Percentiles rank a stretch among this genome's conserved stretches.
Evolutionary conservation across 805 yeast genomes (phyloP).

Genomic region (Cyberlindnera subsufficiens): DNA sequence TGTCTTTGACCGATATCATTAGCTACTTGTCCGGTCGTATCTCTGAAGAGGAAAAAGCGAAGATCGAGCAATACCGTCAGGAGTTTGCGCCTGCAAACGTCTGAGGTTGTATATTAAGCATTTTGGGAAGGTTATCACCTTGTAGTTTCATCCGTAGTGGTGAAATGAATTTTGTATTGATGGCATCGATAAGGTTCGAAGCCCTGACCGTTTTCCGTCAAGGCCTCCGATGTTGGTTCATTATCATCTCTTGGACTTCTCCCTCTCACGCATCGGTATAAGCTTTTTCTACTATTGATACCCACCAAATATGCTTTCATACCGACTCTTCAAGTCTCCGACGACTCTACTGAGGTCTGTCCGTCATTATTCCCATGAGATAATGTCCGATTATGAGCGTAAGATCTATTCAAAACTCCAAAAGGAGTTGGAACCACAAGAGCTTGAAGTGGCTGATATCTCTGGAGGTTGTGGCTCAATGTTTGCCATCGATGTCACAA

Average conservation of each 20-base stretch:
- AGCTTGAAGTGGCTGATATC: slow-evolving; percentile 68
- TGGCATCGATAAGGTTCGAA: no score
- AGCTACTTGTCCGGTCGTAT: slow-evolving; percentile 51
- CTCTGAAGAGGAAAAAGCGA: slow-evolving; percentile 48
- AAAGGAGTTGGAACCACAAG: slow-evolving; percentile 52
- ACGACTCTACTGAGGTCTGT: neutral
- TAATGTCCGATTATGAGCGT: slow-evolving; percentile 46
- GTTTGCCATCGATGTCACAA: slow-evolving; percentile 82
- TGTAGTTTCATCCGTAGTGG: no score
- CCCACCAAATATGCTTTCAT: no score
- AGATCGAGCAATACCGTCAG: slow-evolving; percentile 51
- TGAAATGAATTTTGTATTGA: no score
- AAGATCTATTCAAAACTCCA: slow-evolving; percentile 53
- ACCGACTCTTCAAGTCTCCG: no score
- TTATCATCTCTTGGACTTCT: no score
- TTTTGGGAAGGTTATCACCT: no score
- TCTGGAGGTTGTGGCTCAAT: slow-evolving; percentile 98
- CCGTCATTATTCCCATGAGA: neutral
- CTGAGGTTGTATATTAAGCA: slow-evolving; percentile 1
- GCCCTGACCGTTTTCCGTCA: no score
- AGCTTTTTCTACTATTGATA: no score
- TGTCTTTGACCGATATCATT: slow-evolving; percentile 69
- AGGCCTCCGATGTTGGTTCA: no score
- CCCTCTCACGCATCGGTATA: no score
- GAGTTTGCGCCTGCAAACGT: slow-evolving; percentile 27